phyloP scores from a whole-genome alignment of 2,329 filamentous ascomycete genomes.

The Diaporthe sp. region DNA sequence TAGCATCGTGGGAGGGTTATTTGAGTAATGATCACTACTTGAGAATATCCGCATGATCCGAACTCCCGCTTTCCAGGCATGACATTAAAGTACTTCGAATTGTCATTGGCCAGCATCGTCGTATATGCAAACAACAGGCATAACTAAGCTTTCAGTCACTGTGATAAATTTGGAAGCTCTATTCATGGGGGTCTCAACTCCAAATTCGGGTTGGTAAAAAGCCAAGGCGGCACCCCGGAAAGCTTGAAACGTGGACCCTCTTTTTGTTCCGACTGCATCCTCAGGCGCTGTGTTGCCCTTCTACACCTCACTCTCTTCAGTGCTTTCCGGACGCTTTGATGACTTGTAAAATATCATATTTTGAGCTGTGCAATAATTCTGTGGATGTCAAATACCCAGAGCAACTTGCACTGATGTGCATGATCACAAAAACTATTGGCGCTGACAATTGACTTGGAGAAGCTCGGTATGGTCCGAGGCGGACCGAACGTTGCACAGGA shows the following conservation, averaged over 20 bases:
- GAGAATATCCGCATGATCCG: conserved; percentile 1
- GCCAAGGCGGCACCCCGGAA: conserved; percentile 20
- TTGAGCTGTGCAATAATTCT: too few relatives aligned
- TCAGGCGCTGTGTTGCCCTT: not conserved
- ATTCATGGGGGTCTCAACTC: not conserved
- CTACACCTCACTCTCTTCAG: not conserved
- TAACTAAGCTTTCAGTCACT: not conserved
- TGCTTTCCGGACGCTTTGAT: not conserved
- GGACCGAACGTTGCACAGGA: conserved; percentile 1
- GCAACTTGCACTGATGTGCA: not conserved
- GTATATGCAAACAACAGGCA: not conserved
- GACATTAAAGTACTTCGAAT: not conserved
- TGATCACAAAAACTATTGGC: not conserved
- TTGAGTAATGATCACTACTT: not conserved
- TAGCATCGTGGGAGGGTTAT: not conserved
- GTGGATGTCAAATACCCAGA: too few relatives aligned
- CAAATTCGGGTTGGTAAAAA: not conserved
- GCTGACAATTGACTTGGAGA: not conserved
- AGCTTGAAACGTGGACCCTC: conserved; percentile 22
- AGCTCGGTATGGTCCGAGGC: conserved; percentile 26
- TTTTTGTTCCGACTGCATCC: conserved; percentile 2
- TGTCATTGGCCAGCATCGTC: not conserved
- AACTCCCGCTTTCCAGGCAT: not conserved
- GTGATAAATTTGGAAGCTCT: conserved; percentile 11
- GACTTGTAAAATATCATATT: too few relatives aligned